Conservation (phyloP, 176 grass and related monocot genomes). For the Elymus sibiricus region DNA sequence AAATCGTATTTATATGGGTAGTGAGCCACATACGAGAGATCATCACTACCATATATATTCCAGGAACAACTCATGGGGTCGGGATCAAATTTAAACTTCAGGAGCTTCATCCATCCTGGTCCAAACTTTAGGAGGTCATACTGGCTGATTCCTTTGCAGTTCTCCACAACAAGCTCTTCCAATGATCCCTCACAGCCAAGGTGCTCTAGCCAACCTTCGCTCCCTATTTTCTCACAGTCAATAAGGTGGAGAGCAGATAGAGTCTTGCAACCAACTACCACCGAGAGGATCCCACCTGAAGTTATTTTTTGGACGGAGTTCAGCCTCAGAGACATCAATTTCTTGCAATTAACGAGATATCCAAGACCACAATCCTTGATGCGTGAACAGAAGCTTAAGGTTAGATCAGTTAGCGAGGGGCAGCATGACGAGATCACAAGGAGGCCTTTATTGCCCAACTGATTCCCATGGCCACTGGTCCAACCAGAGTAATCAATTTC, state of each 20-base stretch:
- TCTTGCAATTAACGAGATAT: constrained; percentile 42
- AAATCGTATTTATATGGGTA: too few species aligned
- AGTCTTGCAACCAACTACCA: constrained; percentile 65
- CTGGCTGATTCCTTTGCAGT: constrained; percentile 46
- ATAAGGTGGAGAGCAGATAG: constrained; percentile 52
- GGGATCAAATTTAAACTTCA: constrained; percentile 18
- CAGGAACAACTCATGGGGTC: too few species aligned
- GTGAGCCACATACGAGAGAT: too few species aligned
- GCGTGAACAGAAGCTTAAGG: constrained; percentile 67
- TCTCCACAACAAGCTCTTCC: constrained; percentile 53
- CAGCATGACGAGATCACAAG: constrained; percentile 45
- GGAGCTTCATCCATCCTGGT: constrained; percentile 52
- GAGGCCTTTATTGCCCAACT: constrained; percentile 55
- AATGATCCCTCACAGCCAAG: constrained; percentile 48
- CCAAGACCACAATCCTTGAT: constrained; percentile 51
- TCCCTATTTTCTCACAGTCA: constrained; percentile 46
- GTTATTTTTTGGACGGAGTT: constrained; percentile 44
- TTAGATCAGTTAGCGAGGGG: constrained; percentile 45
- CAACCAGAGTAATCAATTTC: constrained; percentile 66
- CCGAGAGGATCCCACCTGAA: constrained; percentile 58
- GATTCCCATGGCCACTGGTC: constrained; percentile 39
- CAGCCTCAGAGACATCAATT: constrained; percentile 48
- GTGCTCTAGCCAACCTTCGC: constrained; percentile 60
- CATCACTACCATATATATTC: too few species aligned
- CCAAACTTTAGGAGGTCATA: constrained; percentile 59